Base-by-base conservation (phyloP, 176 grass and related monocot genomes). In the Guadua angustifolia region DNA sequence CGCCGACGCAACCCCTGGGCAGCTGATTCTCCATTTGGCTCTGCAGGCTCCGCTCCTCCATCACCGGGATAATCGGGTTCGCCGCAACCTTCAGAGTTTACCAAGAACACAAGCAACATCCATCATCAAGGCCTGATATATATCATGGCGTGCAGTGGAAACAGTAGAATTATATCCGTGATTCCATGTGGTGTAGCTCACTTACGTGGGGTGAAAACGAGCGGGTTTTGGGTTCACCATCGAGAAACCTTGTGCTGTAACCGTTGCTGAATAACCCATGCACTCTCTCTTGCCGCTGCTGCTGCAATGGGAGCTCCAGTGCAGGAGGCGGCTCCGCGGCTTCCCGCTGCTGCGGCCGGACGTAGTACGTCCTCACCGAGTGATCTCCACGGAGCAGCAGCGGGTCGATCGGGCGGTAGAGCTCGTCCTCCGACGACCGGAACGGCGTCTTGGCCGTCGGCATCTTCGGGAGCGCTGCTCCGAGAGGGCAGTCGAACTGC, bases 331-430 rank as follows among this genome's bases (percentile, higher is more conserved):
- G 47, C 56, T 87, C 78, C 0, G 46, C 32, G 40, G 82, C 42
- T 22, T 60, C 71, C 33, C 2, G 49, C 49, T 58, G 71, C 81
- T 88, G 82, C 2, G 60, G 79, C 69, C 61, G 69, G 26, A 86
- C 81, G 61, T 93, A 87, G 82, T 93, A 91, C 38, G 85, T 83
- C 69, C 88, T 93, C 71, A 82, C 82, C 8, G 74, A 72, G 68
- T 52, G 29, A 62, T 87, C 88, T 35, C 21, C 32, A 3, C 56
- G 64, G 58, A 84, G 75, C 74, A 68, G 56, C 66, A 80, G 9
- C 46, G 26, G 74, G 29, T 75, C 88, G 5, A 59, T 36, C 3
- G 58, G 14, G 15, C 26, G 16, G 85, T 78, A 79, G 24, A 80
- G 42, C 17, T 47, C 62, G 52, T 49, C 75, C 64, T 53, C 69